phyloP scores from a whole-genome alignment of 257 asterid genomes.

The Nyctanthes arbortristis region DNA sequence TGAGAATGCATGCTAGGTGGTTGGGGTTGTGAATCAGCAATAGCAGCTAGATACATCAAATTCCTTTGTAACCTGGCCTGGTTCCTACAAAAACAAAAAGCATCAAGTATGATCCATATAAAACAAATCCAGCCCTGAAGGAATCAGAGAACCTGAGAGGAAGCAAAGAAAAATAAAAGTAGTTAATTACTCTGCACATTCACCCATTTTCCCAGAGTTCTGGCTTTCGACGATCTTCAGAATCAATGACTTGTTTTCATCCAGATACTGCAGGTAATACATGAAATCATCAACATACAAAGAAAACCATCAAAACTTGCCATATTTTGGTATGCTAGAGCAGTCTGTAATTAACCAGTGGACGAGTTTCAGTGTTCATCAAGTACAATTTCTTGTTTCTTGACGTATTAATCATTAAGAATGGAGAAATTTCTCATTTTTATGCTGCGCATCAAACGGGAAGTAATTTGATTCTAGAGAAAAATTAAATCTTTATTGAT shows the following conservation, averaged over 20 bases:
- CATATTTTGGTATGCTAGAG: background rate
- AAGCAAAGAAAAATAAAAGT: background rate
- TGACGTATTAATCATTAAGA: no score
- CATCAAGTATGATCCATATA: background rate
- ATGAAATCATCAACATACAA: background rate
- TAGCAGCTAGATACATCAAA: constrained; percentile 96
- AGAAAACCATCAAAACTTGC: background rate
- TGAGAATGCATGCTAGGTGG: constrained; percentile 85
- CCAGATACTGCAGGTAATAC: constrained; percentile 64
- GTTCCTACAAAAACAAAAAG: constrained; percentile 42
- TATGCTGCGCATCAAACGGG: no score
- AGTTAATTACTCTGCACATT: constrained; percentile 88
- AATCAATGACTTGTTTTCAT: constrained; percentile 94
- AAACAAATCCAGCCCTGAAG: background rate
- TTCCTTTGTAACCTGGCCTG: constrained; percentile 90
- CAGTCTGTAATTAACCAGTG: no score
- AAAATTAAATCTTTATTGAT: no score
- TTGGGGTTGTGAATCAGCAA: constrained; percentile 97
- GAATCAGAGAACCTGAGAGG: background rate
- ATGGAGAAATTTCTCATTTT: no score
- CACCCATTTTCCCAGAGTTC: constrained; percentile 85
- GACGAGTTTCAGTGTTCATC: no score
- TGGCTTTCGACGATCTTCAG: constrained; percentile 98
- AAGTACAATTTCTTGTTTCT: no score
- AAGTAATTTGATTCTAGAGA: no score